Percentiles rank a stretch among this genome's conserved stretches.
Conservation (phyloP, 768 basidiomycete species). For the Clavulina sp. region DNA sequence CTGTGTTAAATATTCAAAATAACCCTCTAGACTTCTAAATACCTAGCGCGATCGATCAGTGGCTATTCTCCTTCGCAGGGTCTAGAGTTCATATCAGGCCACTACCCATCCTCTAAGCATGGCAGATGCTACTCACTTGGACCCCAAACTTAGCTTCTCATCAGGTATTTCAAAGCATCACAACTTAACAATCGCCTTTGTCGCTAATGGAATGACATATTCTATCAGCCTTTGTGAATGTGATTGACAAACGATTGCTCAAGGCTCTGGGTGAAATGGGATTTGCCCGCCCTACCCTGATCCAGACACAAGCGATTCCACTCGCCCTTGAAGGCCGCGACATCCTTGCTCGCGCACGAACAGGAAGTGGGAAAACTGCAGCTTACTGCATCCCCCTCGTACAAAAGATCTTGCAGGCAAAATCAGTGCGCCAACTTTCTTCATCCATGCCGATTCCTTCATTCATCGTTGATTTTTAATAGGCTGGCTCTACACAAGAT, state of each 20-base stretch:
- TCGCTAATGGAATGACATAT: too few species aligned
- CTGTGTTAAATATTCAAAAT: not conserved
- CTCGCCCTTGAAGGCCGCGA: conserved; percentile 78
- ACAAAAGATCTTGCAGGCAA: conserved; percentile 70
- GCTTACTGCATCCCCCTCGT: conserved; percentile 86
- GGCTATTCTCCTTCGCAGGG: too few species aligned
- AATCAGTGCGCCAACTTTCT: conserved; percentile 42
- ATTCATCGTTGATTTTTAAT: not conserved
- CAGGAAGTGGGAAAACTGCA: conserved; percentile 93
- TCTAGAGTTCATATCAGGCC: too few species aligned
- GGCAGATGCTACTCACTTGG: conserved; percentile 3
- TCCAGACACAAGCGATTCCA: conserved; percentile 85
- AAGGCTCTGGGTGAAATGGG: conserved; percentile 79
- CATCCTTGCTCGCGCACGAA: conserved; percentile 83
- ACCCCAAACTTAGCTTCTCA: conserved; percentile 18
- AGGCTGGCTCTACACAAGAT: conserved; percentile 24
- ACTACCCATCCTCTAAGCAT: too few species aligned
- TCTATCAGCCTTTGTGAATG: conserved; percentile 46
- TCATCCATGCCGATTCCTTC: not conserved
- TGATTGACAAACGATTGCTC: conserved; percentile 72
- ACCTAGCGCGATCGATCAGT: too few species aligned
- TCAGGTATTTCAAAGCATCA: too few species aligned
- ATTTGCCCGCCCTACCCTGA: conserved; percentile 79
- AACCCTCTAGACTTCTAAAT: too few species aligned
- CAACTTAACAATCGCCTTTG: too few species aligned